Conservation (phyloP, 2,329 filamentous ascomycete species). For the Rhynchosporium graminicola region DNA sequence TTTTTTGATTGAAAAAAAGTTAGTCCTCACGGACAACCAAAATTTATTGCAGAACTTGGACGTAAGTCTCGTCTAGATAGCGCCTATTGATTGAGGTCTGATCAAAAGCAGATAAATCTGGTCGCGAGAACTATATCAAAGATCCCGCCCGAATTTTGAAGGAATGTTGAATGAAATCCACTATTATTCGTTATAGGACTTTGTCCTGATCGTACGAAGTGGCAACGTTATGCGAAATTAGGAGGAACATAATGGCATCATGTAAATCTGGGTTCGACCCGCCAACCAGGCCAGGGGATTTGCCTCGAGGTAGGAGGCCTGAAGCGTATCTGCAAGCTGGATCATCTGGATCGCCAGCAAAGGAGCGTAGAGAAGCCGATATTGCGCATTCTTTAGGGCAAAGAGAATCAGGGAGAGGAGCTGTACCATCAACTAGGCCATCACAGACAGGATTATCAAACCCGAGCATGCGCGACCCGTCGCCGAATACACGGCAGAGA, state of each 20-base stretch:
- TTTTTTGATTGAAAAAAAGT: conserved; percentile 27
- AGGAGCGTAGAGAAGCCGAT: conserved; percentile 44
- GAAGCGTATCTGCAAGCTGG: conserved; percentile 30
- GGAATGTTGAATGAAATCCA: conserved; percentile 33
- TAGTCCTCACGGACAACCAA: conserved; percentile 33
- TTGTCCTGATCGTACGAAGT: conserved; percentile 29
- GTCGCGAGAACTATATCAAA: conserved; percentile 22
- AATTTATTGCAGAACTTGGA: conserved; percentile 23
- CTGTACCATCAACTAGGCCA: conserved; percentile 22
- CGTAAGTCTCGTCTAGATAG: conserved; percentile 24
- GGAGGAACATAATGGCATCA: conserved; percentile 46
- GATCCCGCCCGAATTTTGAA: conserved; percentile 22
- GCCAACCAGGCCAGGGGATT: conserved; percentile 45
- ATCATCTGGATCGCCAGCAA: conserved; percentile 21
- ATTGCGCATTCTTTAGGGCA: conserved; percentile 42
- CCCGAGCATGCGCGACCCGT: conserved; percentile 30
- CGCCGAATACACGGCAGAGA: conserved; percentile 25
- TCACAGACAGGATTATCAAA: conserved; percentile 32
- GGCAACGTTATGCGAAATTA: conserved; percentile 30
- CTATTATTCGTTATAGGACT: conserved; percentile 32
- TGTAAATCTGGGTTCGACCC: conserved; percentile 46
- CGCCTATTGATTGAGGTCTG: conserved; percentile 16
- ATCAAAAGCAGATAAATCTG: conserved; percentile 28
- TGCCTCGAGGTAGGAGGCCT: conserved; percentile 39
- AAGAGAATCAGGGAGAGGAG: conserved; percentile 28